phyloP scores from a whole-genome alignment of 2,329 filamentous ascomycete genomes.

The Xylaria sp. region DNA sequence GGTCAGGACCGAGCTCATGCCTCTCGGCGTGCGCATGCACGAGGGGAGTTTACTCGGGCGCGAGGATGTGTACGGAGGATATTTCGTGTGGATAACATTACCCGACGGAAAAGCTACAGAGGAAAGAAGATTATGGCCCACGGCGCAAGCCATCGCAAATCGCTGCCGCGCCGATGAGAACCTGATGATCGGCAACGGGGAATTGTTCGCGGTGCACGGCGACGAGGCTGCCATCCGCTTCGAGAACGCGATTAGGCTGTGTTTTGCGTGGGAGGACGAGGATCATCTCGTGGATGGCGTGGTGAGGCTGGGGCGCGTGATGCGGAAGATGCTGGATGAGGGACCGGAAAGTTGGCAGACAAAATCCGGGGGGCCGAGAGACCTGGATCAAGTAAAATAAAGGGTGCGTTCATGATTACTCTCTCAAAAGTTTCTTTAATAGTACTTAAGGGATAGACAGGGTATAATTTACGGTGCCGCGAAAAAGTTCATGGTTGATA shows the following conservation, averaged over 20 bases:
- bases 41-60: slow-evolving; percentile 21
- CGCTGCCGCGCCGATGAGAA: slow-evolving; percentile 70
- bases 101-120: slow-evolving; percentile 50
- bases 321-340: slow-evolving; percentile 39
- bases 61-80: slow-evolving; percentile 74
- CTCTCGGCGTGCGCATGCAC: slow-evolving; percentile 66
- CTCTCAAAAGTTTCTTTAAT: not conserved
- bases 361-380: not conserved
- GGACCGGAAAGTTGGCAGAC: slow-evolving; percentile 34
- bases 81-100: slow-evolving; percentile 84
- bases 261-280: slow-evolving; percentile 78
- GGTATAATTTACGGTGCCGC: not conserved
- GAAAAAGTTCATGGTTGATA: not conserved
- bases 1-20: slow-evolving; percentile 67
- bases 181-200: slow-evolving; percentile 74
- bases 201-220: slow-evolving; percentile 73
- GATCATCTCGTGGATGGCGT: slow-evolving; percentile 74
- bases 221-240: slow-evolving; percentile 67
- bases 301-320: slow-evolving; percentile 65
- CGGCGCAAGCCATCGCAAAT: slow-evolving; percentile 65
- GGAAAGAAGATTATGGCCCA: slow-evolving; percentile 49
- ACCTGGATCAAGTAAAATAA: slow-evolving; percentile 32
- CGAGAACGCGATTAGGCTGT: slow-evolving; percentile 69
- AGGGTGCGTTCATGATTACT: not conserved
- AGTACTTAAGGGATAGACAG: too few species aligned